These are phyloP conservation scores for Geotrichum phurueaensis DNA, from an alignment of 1,139 yeast genomes.

Conservation along the genomic window DNA sequence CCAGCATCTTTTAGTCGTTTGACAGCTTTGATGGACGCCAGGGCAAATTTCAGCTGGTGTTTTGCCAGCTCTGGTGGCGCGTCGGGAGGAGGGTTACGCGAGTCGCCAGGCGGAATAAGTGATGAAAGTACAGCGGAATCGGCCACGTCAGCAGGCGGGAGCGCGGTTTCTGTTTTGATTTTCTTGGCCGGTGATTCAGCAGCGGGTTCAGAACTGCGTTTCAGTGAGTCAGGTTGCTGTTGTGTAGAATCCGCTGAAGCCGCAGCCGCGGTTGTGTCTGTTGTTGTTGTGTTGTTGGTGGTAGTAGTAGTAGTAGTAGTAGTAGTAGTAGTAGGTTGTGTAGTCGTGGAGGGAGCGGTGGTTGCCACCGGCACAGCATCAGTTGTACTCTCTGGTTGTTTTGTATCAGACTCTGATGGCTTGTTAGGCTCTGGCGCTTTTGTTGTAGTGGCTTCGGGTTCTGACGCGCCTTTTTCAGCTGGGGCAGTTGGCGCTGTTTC, in stretches of 20 bases:
- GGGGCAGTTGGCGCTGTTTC: neutral
- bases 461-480: neutral
- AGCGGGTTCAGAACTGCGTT: neutral
- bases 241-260: neutral
- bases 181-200: slow-evolving; percentile 4
- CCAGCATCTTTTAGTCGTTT: slow-evolving; percentile 87
- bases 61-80: slow-evolving; percentile 58
- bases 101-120: slow-evolving; percentile 23
- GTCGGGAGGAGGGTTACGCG: slow-evolving; percentile 26
- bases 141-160: neutral
- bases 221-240: neutral
- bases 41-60: slow-evolving; percentile 67
- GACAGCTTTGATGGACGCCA: slow-evolving; percentile 51
- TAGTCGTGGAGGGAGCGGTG: too few relatives aligned
- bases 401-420: neutral
- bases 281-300: neutral
- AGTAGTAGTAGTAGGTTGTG: too few relatives aligned
- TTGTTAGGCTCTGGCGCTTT: neutral
- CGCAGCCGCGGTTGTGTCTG: neutral
- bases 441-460: neutral
- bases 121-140: neutral
- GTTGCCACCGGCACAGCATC: neutral
- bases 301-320: neutral
- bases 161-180: slow-evolving; percentile 1
- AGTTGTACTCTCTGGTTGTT: neutral